Percentiles rank a stretch among this genome's conserved stretches.
phyloP scores from a whole-genome alignment of 306 rosid genomes.

The Sesbania bispinosa region DNA sequence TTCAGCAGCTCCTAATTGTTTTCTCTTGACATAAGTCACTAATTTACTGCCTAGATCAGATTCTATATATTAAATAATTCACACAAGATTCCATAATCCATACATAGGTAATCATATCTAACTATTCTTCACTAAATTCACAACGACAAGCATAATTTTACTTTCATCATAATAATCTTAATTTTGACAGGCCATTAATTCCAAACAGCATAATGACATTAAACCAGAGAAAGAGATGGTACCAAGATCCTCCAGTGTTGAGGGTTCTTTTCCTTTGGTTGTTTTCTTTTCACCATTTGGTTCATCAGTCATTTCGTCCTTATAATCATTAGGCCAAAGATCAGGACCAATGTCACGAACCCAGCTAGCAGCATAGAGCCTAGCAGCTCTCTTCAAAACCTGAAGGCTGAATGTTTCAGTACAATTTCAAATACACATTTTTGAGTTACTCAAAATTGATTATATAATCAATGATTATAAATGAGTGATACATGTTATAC shows the following conservation, averaged over 20 bases:
- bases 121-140: not conserved
- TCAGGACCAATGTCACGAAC: slow-evolving; percentile 93
- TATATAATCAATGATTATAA: no score
- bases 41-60: no score
- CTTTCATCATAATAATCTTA: not conserved
- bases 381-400: slow-evolving; percentile 79
- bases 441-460: no score
- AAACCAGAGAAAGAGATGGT: slow-evolving; percentile 16
- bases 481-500: no score
- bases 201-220: not conserved
- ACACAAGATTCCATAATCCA: not conserved
- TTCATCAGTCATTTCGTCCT: slow-evolving; percentile 41
- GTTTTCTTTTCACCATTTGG: slow-evolving; percentile 39
- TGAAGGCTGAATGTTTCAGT: slow-evolving; percentile 18
- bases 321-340: slow-evolving; percentile 74
- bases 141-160: not conserved
- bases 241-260: slow-evolving; percentile 90
- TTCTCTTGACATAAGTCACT: not conserved
- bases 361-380: slow-evolving; percentile 90
- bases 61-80: not conserved
- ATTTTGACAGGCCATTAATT: not conserved
- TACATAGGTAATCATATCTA: not conserved
- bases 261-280: slow-evolving; percentile 55
- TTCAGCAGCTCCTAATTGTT: slow-evolving; percentile 1
- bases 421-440: not conserved